Conservation (phyloP, 163 green algal species). For the Chloromonas sp. region DNA sequence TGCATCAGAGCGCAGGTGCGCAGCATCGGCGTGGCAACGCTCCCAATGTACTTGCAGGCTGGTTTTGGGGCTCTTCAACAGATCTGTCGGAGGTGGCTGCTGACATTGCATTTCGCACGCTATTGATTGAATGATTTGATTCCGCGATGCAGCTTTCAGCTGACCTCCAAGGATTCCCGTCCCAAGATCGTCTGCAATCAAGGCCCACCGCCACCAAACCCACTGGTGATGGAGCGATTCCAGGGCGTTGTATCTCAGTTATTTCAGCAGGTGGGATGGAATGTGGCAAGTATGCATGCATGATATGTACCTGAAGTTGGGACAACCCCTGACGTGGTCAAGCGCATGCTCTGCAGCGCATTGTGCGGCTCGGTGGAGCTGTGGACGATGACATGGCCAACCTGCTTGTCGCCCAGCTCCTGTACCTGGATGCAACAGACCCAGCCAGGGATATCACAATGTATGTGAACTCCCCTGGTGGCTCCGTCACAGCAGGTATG, state of each 20-base stretch:
- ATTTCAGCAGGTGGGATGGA: constrained; percentile 78
- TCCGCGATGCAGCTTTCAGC: constrained; percentile 31
- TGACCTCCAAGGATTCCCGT: constrained; percentile 43
- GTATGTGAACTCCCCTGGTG: constrained; percentile 97
- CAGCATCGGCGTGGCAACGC: too few relatives aligned
- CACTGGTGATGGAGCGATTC: constrained; percentile 93
- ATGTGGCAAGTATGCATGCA: background rate
- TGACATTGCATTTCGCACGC: too few relatives aligned
- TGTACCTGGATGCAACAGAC: constrained; percentile 91
- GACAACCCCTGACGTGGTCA: too few relatives aligned
- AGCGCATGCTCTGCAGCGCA: constrained; percentile 59
- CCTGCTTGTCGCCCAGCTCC: constrained; percentile 94
- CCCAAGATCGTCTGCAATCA: constrained; percentile 49
- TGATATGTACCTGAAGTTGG: background rate
- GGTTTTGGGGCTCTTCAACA: too few relatives aligned
- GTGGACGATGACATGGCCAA: constrained; percentile 99
- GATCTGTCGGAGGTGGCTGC: too few relatives aligned
- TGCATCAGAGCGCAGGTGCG: too few relatives aligned
- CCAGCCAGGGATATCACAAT: constrained; percentile 88
- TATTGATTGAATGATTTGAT: too few relatives aligned
- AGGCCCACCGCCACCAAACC: constrained; percentile 80
- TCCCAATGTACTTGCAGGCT: too few relatives aligned
- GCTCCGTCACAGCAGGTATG: constrained; percentile 87
- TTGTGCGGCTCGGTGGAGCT: constrained; percentile 91
- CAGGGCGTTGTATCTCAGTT: constrained; percentile 95